Evolutionary conservation across 148 eudicot genomes (phyloP).

Genomic region (Cornus kousa): DNA sequence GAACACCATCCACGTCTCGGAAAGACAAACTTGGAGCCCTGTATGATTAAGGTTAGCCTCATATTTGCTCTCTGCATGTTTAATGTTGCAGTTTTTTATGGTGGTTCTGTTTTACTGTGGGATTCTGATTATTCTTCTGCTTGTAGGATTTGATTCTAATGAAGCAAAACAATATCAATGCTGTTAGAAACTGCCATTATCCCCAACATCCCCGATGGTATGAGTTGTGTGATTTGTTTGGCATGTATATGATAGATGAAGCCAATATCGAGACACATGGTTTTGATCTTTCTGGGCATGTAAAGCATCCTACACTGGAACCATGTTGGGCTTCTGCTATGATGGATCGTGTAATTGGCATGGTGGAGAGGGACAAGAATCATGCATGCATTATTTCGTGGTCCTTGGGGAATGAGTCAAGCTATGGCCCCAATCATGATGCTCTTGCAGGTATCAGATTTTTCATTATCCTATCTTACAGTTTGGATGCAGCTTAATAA

Average conservation of each 20-base stretch:
- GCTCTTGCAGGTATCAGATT: constrained; percentile 75
- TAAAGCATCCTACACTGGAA: constrained; percentile 82
- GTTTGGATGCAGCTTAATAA: neutral
- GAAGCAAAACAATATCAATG: constrained; percentile 92
- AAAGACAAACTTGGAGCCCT: constrained; percentile 86
- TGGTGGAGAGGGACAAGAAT: constrained; percentile 98
- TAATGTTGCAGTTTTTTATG: neutral
- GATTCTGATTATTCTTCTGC: constrained; percentile 4
- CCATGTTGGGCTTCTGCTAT: constrained; percentile 81
- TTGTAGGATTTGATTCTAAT: constrained; percentile 87
- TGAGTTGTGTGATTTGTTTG: constrained; percentile 92
- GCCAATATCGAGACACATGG: constrained; percentile 99
- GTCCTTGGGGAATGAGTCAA: constrained; percentile 94
- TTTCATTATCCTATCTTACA: neutral
- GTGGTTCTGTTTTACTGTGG: neutral
- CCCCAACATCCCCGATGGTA: constrained; percentile 98
- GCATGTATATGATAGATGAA: constrained; percentile 99
- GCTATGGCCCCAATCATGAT: constrained; percentile 97
- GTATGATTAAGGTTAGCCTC: constrained; percentile 81
- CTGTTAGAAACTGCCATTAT: constrained; percentile 96
- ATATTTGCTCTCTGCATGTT: constrained; percentile 4
- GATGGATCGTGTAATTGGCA: constrained; percentile 89
- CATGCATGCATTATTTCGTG: constrained; percentile 89
- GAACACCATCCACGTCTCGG: constrained; percentile 96
- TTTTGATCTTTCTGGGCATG: constrained; percentile 65